phyloP scores from a whole-genome alignment of 805 yeast genomes.

The Candida michaelii region DNA sequence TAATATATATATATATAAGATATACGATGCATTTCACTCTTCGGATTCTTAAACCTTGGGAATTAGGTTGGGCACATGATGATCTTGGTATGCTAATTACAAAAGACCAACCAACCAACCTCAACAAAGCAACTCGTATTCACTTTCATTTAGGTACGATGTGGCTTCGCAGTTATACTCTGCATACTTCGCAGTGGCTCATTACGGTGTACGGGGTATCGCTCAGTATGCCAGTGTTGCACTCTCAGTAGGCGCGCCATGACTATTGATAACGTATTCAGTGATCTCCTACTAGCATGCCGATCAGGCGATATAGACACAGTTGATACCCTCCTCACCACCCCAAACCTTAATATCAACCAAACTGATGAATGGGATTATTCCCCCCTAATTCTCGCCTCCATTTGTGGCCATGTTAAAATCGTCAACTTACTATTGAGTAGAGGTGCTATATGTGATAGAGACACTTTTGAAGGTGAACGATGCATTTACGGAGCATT shows the following conservation, averaged over 20 bases:
- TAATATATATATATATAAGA: no score
- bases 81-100: no score
- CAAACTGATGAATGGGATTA: slow-evolving; percentile 71
- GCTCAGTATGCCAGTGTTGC: no score
- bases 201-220: no score
- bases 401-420: slow-evolving; percentile 70
- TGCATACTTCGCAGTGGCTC: no score
- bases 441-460: slow-evolving; percentile 72
- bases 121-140: no score
- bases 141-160: no score
- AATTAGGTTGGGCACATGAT: no score
- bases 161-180: no score
- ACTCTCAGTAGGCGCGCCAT: background rate
- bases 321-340: slow-evolving; percentile 56
- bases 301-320: slow-evolving; percentile 65
- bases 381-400: slow-evolving; percentile 71
- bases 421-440: slow-evolving; percentile 61
- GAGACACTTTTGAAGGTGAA: slow-evolving; percentile 81
- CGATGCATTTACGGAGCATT: slow-evolving; percentile 76
- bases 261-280: slow-evolving; percentile 8
- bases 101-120: no score
- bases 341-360: slow-evolving; percentile 40
- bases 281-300: slow-evolving; percentile 47
- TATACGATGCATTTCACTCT: no score
- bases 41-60: no score